Evolutionary conservation across 805 yeast species (phyloP), one percentile per base, ranked within the genome.

Genomic region (Ogataea ramenticola): DNA sequence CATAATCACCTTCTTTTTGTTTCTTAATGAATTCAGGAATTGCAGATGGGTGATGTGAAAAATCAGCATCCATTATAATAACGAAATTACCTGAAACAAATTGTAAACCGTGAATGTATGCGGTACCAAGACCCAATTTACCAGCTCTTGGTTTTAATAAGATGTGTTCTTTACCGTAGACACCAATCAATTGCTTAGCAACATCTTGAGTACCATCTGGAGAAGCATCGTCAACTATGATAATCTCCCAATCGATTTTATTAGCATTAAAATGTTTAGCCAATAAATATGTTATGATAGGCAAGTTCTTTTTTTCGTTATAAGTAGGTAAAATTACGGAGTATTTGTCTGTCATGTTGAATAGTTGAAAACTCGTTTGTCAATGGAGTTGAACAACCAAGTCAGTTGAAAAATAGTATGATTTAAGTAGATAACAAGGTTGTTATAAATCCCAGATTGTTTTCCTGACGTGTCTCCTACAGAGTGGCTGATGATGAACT

Each of bases 31-130:
- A 82, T 59, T 80, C 69, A 8, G 90, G 91, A 61, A 83, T 83
- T 26, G 89, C 84, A 53, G 79, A 81, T 21, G 91, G 91, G 60
- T 81, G 88, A 61, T 83, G 91, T 7, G 87, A 80, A 65, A 84
- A 83, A 60, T 83, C 91, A 16, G 91, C 91, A 58, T 83, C 91
- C 91, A 83, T 83, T 53, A 84, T 83, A 49, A 83, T 77, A 41
- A 83, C 89, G 60, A 72, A 83, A 62, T 84, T 75, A 39, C 91
- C 91, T 19, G 82, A 76, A 41, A 75, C 87, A 53, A 56, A 80
- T 59, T 84, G 73, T 52, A 83, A 72, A 1, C 89, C 91, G 54
- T 84, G 89, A 37, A 83, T 83, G 54, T 83, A 83, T 16, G 91
- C 91, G 29, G 91, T 83, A 41, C 89, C 90, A 47, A 83, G 71